Base-by-base conservation (phyloP, 495 filamentous ascomycete species). In the Penicillium malachiteum region DNA sequence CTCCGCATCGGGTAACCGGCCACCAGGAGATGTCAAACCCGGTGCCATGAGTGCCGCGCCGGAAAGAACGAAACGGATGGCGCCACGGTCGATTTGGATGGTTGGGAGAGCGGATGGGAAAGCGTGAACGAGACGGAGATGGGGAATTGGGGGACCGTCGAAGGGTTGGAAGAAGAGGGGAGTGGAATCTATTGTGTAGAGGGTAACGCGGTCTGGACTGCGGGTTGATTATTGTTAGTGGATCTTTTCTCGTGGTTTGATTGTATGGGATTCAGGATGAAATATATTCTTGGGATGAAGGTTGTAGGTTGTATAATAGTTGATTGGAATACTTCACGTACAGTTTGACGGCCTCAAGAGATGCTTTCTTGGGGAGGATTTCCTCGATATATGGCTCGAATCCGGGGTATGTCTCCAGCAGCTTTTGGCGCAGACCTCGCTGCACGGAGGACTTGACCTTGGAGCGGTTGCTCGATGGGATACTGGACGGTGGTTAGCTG, bases 391-490 rank as follows among this genome's bases (percentile, higher is more conserved):
- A 80, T 0, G 91, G 91, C 54, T 84, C 85, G 50, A 97, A 89
- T 13, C 88, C 80, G 1, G 94, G 94, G 74, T 92, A 96, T 42
- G 91, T 87, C 35, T 90, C 82, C 57, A 90, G 72, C 62, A 97
- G 77, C 61, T 89, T 89, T 54, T 86, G 79, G 62, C 94, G 88
- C 55, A 98, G 82, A 57, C 78, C 84, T 57, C 94, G 90, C 75
- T 96, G 91, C 40, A 89, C 90, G 14, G 92, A 96, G 62, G 93
- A 96, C 75, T 97, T 98, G 72, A 98, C 90, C 81, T 97, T 98
- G 57, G 91, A 89, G 72, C 93, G 94, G 51, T 89, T 85, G 51
- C 87, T 86, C 8, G 86, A 73, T 63, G 84, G 79, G 70, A 97
- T 84, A 54, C 88, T 93, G 67, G 41, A 32, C 5, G 55, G 5